A percentile compares a stretch with the other conserved stretches of the same genome.
These are phyloP conservation scores for Pinus tabuliformis DNA, from an alignment of 75 land plant genomes.

Conservation along the genomic window DNA sequence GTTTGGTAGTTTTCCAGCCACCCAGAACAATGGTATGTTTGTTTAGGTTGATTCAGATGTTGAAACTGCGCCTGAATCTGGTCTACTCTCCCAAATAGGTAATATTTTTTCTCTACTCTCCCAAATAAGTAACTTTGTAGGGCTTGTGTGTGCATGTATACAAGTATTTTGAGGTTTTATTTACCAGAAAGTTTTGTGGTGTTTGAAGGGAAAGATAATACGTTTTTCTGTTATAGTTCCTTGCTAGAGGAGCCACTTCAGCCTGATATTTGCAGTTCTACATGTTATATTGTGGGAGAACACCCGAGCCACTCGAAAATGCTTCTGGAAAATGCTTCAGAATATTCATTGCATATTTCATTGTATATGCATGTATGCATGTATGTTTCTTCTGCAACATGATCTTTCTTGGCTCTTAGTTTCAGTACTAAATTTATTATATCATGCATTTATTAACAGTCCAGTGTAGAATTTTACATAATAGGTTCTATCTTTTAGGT, in stretches of 20 bases:
- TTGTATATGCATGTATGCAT: conserved; percentile 79
- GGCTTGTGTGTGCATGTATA: too few species aligned
- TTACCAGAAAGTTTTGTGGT: too few species aligned
- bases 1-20: conserved; percentile 23
- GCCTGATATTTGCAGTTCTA: conserved; percentile 70
- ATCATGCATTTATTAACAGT: background rate
- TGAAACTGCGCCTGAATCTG: conserved; percentile 89
- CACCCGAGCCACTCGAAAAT: conserved; percentile 20
- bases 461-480: too few species aligned
- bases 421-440: background rate
- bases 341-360: too few species aligned
- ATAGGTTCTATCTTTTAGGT: too few species aligned
- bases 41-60: conserved; percentile 64
- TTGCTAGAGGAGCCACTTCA: conserved; percentile 72
- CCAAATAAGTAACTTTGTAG: too few species aligned
- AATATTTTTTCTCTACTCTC: background rate
- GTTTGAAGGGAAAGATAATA: too few species aligned
- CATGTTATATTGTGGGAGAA: conserved; percentile 70
- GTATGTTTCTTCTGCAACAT: conserved; percentile 25
- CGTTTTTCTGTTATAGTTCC: conserved; percentile 33
- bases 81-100: conserved; percentile 81
- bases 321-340: conserved; percentile 32
- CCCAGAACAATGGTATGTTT: conserved; percentile 13
- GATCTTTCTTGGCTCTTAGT: background rate
- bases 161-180: too few species aligned